Base-by-base conservation (phyloP, 2,329 filamentous ascomycete genomes). In the Periglandula ipomoeae region DNA sequence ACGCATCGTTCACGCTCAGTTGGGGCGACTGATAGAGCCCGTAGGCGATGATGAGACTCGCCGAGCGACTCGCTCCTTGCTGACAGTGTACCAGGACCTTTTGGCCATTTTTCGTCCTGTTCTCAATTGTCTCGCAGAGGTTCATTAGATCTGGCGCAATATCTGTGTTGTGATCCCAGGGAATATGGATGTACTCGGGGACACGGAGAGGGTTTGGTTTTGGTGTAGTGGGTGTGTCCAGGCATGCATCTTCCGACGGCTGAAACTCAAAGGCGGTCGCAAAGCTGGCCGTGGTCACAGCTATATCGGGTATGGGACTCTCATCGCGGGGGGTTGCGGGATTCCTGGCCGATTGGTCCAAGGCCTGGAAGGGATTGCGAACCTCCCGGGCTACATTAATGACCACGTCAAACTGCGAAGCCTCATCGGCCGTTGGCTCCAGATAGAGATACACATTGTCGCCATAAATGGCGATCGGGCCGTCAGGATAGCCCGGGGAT, bases 101-200 rank as follows among this genome's bases (percentile, higher is more conserved):
- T 68, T 91, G 91, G 42, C 85, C 84, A 53, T 85, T 76, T 55
- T 77, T 79, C 0, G 84, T 83, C 51, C 82, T 78, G 35, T 81
- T 77, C 53, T 91, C 85, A 52, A 94, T 89, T 4, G 77, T 76
- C 61, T 88, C 84, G 58, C 88, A 89, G 13, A 94, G 72, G 42
- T 72, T 73, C 72, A 87, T 81, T 19, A 93, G 69, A 62, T 93
- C 87, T 5, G 81, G 79, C 1, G 87, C 81, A 56, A 94, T 91
- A 51, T 93, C 85, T 0, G 87, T 91, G 65, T 91, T 90, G 68
- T 93, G 87, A 52, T 93, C 87, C 87, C 87, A 93, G 1, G 81
- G 84, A 58, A 93, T 84, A 61, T 94, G 87, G 15, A 93, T 87
- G 58, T 94, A 94, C 63, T 94, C 87, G 1, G 87, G 87, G 41